phyloP scores from a whole-genome alignment of 805 yeast genomes.

The Cephaloascus fragrans region DNA sequence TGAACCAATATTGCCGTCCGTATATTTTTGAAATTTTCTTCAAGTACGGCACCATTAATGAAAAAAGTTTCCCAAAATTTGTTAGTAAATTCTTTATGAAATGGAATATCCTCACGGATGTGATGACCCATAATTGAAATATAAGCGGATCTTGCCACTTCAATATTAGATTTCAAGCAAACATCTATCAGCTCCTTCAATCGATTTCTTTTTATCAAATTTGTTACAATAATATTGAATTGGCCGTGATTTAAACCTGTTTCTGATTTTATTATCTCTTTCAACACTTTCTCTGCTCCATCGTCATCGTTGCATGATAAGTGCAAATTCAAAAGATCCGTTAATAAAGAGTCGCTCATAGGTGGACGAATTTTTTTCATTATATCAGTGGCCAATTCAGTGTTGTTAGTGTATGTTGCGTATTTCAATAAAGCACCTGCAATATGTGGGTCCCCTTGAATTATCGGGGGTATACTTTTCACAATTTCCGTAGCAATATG shows the following conservation, averaged over 20 bases:
- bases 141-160: too few relatives aligned
- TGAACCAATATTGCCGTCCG: too few relatives aligned
- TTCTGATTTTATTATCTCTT: constrained; percentile 5
- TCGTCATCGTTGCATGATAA: constrained; percentile 6
- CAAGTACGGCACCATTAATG: too few relatives aligned
- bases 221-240: neutral
- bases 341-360: constrained; percentile 1
- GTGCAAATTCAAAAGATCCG: constrained; percentile 7
- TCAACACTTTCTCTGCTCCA: constrained; percentile 8
- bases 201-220: too few relatives aligned
- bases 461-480: neutral
- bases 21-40: too few relatives aligned
- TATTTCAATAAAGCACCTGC: neutral
- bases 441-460: neutral
- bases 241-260: neutral
- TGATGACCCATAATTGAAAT: too few relatives aligned
- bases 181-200: too few relatives aligned
- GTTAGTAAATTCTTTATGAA: too few relatives aligned
- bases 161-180: too few relatives aligned
- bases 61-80: too few relatives aligned
- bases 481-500: neutral
- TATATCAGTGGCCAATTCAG: neutral
- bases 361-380: neutral
- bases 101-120: too few relatives aligned
- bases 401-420: neutral